phyloP scores from a whole-genome alignment of 2,329 filamentous ascomycete species.

The Cladosporium sp. region DNA sequence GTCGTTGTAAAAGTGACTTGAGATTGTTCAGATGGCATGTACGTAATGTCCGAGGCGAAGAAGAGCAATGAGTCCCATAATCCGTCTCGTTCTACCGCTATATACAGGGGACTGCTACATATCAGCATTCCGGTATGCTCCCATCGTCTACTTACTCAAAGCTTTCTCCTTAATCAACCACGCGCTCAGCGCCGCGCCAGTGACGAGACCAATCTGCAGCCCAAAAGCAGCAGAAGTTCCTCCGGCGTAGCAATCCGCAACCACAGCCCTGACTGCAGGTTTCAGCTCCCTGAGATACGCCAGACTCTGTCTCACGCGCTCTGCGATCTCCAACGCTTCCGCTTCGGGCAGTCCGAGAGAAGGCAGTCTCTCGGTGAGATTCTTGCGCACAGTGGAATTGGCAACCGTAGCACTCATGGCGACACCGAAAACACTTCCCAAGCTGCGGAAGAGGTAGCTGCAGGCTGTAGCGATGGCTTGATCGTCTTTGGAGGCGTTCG shows the following conservation, averaged over 20 bases:
- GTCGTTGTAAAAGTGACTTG: too few species aligned
- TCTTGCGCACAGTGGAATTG: constrained; percentile 61
- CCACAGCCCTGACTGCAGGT: constrained; percentile 54
- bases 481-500: constrained; percentile 63
- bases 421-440: constrained; percentile 63
- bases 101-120: too few species aligned
- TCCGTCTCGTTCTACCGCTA: too few species aligned
- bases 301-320: constrained; percentile 65
- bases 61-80: too few species aligned
- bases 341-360: constrained; percentile 44
- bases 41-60: too few species aligned
- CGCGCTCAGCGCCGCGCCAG: constrained; percentile 43
- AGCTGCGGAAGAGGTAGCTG: constrained; percentile 74
- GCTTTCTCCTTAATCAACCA: constrained; percentile 44
- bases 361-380: constrained; percentile 51
- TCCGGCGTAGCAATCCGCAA: constrained; percentile 63
- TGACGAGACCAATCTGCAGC: constrained; percentile 48
- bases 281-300: constrained; percentile 64
- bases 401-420: constrained; percentile 68
- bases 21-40: too few species aligned
- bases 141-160: constrained; percentile 22
- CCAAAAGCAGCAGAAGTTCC: constrained; percentile 50
- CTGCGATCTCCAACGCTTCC: constrained; percentile 62
- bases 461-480: constrained; percentile 74
- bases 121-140: too few species aligned